A percentile compares a stretch with the other conserved stretches of the same genome.
Conservation (phyloP, 106 monocot genomes). For the Vanilla planifolia region DNA sequence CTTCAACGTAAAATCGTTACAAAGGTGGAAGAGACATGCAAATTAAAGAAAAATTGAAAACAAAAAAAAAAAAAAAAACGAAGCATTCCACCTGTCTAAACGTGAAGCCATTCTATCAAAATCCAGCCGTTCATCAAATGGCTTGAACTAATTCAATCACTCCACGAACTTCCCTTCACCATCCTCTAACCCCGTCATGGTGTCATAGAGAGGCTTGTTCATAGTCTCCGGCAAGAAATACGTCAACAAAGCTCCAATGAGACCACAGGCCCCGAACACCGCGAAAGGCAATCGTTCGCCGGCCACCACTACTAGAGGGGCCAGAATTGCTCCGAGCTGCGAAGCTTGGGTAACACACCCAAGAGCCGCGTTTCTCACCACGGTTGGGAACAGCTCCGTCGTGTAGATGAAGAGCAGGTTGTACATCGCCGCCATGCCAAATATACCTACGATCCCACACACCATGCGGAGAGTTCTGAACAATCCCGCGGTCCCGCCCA, state of each 20-base stretch:
- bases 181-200: constrained; percentile 39
- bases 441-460: constrained; percentile 72
- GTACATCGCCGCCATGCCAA: constrained; percentile 82
- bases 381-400: constrained; percentile 73
- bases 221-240: constrained; percentile 51
- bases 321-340: constrained; percentile 64
- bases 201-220: constrained; percentile 52
- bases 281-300: constrained; percentile 32
- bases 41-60: too few species aligned
- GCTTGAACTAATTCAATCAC: neutral
- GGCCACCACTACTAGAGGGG: constrained; percentile 63
- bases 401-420: constrained; percentile 66
- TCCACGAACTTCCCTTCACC: constrained; percentile 15
- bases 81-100: too few species aligned
- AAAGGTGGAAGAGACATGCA: too few species aligned
- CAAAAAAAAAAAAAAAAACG: too few species aligned
- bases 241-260: constrained; percentile 32
- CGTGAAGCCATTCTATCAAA: too few species aligned
- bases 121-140: too few species aligned
- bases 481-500: constrained; percentile 15
- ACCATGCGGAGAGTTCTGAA: constrained; percentile 30
- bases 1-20: too few species aligned
- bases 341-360: constrained; percentile 53
- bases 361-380: constrained; percentile 63
- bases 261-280: constrained; percentile 42